Evolutionary conservation across 2,329 filamentous ascomycete species (phyloP).

Genomic region (Hymenoscyphus salicellus): DNA sequence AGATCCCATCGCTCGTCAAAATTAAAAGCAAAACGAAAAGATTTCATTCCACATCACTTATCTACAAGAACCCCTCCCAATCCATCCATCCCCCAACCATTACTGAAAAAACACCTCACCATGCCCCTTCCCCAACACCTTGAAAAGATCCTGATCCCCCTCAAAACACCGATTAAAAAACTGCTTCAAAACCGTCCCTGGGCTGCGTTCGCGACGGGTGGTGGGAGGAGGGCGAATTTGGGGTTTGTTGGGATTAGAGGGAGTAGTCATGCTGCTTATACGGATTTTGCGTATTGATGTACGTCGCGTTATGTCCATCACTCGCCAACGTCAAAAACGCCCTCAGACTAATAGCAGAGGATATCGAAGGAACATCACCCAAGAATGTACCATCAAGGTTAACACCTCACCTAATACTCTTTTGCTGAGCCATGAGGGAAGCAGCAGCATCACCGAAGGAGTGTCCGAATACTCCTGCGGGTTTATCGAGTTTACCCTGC

Average conservation of each 20-base stretch:
- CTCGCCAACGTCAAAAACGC: conserved; percentile 34
- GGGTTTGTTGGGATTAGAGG: too few species aligned
- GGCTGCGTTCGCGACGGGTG: too few species aligned
- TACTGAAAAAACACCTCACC: conserved; percentile 19
- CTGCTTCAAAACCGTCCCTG: conserved; percentile 29
- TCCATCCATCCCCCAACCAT: background rate
- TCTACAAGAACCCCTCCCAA: too few species aligned
- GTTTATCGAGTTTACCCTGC: background rate
- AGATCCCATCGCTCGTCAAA: too few species aligned
- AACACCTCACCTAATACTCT: conserved; percentile 33
- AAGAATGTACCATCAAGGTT: conserved; percentile 38
- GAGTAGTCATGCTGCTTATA: too few species aligned
- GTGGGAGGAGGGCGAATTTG: too few species aligned
- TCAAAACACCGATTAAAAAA: conserved; percentile 34
- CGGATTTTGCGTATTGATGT: too few species aligned
- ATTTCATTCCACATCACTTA: too few species aligned
- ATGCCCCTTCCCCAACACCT: conserved; percentile 13
- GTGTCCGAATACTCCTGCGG: conserved; percentile 7
- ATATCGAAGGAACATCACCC: conserved; percentile 24
- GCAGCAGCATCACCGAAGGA: conserved; percentile 34
- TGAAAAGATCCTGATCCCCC: conserved; percentile 11
- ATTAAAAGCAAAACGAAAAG: too few species aligned
- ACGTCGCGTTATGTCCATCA: conserved; percentile 30
- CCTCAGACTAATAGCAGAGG: conserved; percentile 24
- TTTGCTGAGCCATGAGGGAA: conserved; percentile 32